Base-by-base conservation (phyloP, 495 filamentous ascomycete genomes). In the Penicillium egyptiacum region DNA sequence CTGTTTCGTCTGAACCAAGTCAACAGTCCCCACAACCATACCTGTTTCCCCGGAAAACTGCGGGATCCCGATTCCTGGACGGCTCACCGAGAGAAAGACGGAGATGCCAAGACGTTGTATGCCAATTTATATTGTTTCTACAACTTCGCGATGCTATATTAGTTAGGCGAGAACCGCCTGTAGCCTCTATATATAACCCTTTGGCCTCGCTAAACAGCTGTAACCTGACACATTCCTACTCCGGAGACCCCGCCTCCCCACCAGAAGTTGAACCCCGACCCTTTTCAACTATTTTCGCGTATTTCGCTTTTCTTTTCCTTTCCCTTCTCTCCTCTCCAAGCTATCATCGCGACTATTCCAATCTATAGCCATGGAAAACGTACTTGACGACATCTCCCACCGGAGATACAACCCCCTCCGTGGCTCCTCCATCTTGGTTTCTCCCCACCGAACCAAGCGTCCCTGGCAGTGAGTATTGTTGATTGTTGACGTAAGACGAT, bases 301-400 rank as follows among this genome's bases (percentile, higher is more conserved):
- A 33, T 14, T 59, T 49, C 57, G 58, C 30, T 39, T 33, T 23
- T 55, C 35, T 26, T 58, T 56, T 17, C 23, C 28, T 45, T 23
- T 35, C 33, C 12, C 50, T 19, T 43, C 39, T 23, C 5, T 55
- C 55, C 43, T 52, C 30, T 42, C 42, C 56, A 61, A 55, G 47
- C 45, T 61, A 33, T 62, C 59, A 43, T 14, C 22, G 9, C n/a
- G 17, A 14, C 35, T 11, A 22, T 16, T 9, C 1, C 26, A 12
- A 33, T 39, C 9, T 30, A 44, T 44, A 54, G 65, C 50, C 44
- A 87, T 88, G 86, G 83, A 85, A 61, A 80, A 75, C 50, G 88
- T 99, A 44, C 88, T 99, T 20, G 84, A 99, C 78, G 92, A 98
- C 69, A 97, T 99, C 65, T 97, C 94, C 30, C 94, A 99, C 70